phyloP scores from a whole-genome alignment of 2,329 filamentous ascomycete genomes.

The Xylaria sp. region DNA sequence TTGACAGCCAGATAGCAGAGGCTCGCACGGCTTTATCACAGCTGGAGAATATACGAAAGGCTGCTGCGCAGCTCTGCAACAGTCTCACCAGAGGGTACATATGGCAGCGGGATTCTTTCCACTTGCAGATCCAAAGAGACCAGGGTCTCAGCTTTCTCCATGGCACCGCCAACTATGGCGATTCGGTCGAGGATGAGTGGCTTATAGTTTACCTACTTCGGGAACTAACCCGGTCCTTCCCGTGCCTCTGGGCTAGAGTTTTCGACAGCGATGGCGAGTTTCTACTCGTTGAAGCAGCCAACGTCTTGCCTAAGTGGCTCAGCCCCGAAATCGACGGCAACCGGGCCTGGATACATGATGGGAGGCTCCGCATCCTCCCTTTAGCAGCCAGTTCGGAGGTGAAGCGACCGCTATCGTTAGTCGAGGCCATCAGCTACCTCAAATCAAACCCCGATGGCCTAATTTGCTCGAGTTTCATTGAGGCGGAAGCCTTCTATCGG shows the following conservation, averaged over 20 bases:
- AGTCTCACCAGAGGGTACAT: conserved; percentile 81
- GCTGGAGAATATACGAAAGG: conserved; percentile 73
- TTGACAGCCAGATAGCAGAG: conserved; percentile 57
- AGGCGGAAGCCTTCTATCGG: conserved; percentile 89
- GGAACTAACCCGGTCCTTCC: conserved; percentile 74
- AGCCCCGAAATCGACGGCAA: conserved; percentile 88
- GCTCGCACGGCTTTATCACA: conserved; percentile 61
- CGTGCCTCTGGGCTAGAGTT: conserved; percentile 78
- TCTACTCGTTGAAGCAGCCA: conserved; percentile 89
- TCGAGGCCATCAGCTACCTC: conserved; percentile 67
- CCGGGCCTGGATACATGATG: conserved; percentile 84
- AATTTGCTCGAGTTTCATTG: conserved; percentile 72
- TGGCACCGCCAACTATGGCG: conserved; percentile 84
- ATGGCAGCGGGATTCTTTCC: conserved; percentile 87
- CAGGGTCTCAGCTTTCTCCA: conserved; percentile 65
- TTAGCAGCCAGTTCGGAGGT: conserved; percentile 43
- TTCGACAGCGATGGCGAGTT: conserved; percentile 94
- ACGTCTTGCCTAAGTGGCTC: conserved; percentile 84
- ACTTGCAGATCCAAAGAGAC: conserved; percentile 64
- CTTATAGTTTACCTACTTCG: conserved; percentile 87
- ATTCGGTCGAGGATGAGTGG: conserved; percentile 98
- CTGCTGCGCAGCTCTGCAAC: conserved; percentile 64
- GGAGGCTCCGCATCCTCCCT: conserved; percentile 75
- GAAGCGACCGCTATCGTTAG: conserved; percentile 56
- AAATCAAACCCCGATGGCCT: conserved; percentile 58